Base-by-base conservation (phyloP, 768 basidiomycete genomes). In the Leccinellum luteum region DNA sequence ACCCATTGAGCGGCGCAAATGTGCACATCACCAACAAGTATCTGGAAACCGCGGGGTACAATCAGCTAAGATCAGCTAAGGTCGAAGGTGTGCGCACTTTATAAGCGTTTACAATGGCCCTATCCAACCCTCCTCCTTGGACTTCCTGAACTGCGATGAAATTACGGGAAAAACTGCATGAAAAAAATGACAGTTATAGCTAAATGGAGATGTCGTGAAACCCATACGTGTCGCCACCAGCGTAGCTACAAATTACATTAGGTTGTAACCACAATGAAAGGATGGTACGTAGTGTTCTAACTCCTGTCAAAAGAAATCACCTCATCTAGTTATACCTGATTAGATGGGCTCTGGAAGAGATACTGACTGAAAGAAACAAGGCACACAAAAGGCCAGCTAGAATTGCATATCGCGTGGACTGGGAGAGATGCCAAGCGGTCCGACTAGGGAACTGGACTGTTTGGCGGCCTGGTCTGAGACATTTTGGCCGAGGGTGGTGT, bases 1-100 rank as follows among this genome's bases (percentile, higher is more conserved):
- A 82, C 35, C 90, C 90, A 67, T 92, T 92, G 8, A 92, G 76
- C 0, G 89, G 90, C 2, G 89, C 91, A 63, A 92, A 92, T 2
- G 90, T 90, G 69, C 86, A 89, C 15, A 82, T 89, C 10, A 90
- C 87, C 19, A 92, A 79, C 10, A 92, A 74, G 69, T 88, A 92
- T 7, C 88, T 90, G 62, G 15, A 9, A 17, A 28, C 34, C 44
- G 17, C 6, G 41, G 6, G 45, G 15, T 28, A 17, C 14, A 43
- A 28, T 66, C 43, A 59, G 38, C 19, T 9, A 19, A 43, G 41
- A 28, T 66, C 43, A 59, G 38, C 19, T 9, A 19, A 43, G 41
- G 12, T 19, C 2, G 10, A 43, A 19, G 19, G 19, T 5, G 19
- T 12, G 17, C 41, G 19, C 41, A 49, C 45, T 50, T 25, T 49